phyloP scores from a whole-genome alignment of 331 rosid species.

The Rosa hybrid region DNA sequence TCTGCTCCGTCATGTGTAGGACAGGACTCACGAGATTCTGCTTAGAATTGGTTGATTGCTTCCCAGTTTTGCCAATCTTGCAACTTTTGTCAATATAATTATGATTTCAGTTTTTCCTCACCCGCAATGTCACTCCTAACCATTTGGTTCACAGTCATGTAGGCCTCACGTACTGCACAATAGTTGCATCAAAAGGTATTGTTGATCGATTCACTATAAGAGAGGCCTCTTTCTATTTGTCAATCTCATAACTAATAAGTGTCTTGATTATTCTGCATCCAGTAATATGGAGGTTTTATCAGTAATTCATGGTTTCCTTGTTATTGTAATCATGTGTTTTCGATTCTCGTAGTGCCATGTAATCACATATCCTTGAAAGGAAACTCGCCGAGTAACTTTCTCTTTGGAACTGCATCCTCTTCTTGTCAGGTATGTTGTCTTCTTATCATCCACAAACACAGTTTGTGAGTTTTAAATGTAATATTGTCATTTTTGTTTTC shows the following conservation, averaged over 20 bases:
- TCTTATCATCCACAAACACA: not conserved
- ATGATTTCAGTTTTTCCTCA: not conserved
- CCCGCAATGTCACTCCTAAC: not conserved
- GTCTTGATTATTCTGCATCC: not conserved
- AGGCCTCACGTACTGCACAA: not conserved
- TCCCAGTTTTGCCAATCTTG: not conserved
- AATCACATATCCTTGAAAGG: slow-evolving; percentile 11
- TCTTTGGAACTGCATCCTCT: slow-evolving; percentile 75
- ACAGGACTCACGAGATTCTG: not conserved
- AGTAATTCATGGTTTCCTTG: slow-evolving; percentile 13
- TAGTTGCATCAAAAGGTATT: not conserved
- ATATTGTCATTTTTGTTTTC: not conserved
- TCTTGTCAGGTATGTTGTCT: slow-evolving; percentile 51
- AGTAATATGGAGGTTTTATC: slow-evolving; percentile 42
- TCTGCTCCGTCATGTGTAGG: not conserved
- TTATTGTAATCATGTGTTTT: slow-evolving; percentile 13
- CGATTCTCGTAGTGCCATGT: slow-evolving; percentile 22
- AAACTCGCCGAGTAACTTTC: slow-evolving; percentile 40
- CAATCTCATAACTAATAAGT: not conserved
- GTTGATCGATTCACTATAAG: not conserved
- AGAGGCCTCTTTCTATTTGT: not conserved
- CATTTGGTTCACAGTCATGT: not conserved
- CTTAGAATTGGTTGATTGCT: not conserved
- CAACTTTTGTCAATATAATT: not conserved
- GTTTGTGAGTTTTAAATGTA: not conserved